Percentiles rank a stretch among this genome's conserved stretches.
Evolutionary conservation across 371 early-diverging fungal genomes (phyloP).

Genomic region (Rhizopus sp.): DNA sequence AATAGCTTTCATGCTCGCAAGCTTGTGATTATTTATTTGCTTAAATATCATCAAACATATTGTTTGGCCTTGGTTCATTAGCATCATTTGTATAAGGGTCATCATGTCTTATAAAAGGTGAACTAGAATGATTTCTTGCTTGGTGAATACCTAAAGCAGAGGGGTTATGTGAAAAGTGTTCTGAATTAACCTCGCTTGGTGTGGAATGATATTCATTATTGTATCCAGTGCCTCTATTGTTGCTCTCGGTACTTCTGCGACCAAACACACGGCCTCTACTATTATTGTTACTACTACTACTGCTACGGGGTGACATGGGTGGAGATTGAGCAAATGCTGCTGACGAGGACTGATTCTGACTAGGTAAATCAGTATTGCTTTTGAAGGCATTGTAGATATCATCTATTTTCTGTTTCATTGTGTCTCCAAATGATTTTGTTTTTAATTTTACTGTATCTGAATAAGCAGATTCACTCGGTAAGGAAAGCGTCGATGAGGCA

Average conservation of each 20-base stretch:
- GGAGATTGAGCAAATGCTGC: slow-evolving; percentile 7
- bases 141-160: slow-evolving; percentile 11
- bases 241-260: slow-evolving; percentile 15
- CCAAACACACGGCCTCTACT: slow-evolving; percentile 36
- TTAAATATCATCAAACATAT: slow-evolving; percentile 18
- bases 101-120: slow-evolving; percentile 32
- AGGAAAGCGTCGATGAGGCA: slow-evolving; percentile 9
- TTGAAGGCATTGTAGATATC: slow-evolving; percentile 28
- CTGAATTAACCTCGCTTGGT: slow-evolving; percentile 11
- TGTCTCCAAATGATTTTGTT: slow-evolving; percentile 31
- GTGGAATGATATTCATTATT: slow-evolving; percentile 5
- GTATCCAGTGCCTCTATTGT: slow-evolving; percentile 2
- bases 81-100: background rate
- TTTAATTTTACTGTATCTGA: slow-evolving; percentile 5
- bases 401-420: slow-evolving; percentile 30
- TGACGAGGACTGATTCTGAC: background rate
- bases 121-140: slow-evolving; percentile 6
- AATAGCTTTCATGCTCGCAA: no score
- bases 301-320: background rate
- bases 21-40: background rate
- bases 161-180: slow-evolving; percentile 33
- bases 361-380: slow-evolving; percentile 5
- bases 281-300: background rate
- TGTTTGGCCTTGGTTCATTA: background rate
- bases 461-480: slow-evolving; percentile 7